Conservation (phyloP, 208 protist genomes). For the Strigomonas culicis region DNA sequence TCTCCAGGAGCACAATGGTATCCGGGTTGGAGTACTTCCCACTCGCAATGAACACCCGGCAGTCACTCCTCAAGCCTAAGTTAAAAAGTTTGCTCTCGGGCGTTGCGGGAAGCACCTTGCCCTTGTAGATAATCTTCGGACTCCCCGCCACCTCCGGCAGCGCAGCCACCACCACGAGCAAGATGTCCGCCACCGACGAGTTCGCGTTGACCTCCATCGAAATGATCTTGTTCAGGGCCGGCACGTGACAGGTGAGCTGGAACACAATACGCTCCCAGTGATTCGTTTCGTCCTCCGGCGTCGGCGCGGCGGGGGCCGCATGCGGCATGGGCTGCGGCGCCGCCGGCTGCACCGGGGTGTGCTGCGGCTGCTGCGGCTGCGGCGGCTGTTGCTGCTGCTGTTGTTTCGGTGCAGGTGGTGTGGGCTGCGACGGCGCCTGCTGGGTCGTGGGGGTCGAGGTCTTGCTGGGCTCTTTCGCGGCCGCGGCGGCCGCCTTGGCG, state of each 20-base stretch:
- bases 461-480: neutral
- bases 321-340: conserved; percentile 1
- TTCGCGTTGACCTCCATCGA: conserved; percentile 36
- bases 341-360: neutral
- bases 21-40: conserved; percentile 47
- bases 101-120: conserved; percentile 39
- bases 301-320: neutral
- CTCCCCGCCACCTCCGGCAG: conserved; percentile 22
- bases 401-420: neutral
- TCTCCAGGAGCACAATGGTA: conserved; percentile 53
- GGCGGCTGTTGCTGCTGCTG: conserved; percentile 7
- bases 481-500: neutral
- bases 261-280: conserved; percentile 26
- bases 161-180: conserved; percentile 23
- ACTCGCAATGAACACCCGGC: conserved; percentile 50
- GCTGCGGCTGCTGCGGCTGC: neutral
- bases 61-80: conserved; percentile 43
- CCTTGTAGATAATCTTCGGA: conserved; percentile 54
- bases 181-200: conserved; percentile 48
- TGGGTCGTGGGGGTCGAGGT: neutral
- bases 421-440: neutral
- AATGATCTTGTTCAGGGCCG: conserved; percentile 32
- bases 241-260: conserved; percentile 41
- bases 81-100: conserved; percentile 41
- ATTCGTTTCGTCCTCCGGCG: neutral